Base-by-base conservation (phyloP, 1,139 yeast species). In the Suhomyces maxii region DNA sequence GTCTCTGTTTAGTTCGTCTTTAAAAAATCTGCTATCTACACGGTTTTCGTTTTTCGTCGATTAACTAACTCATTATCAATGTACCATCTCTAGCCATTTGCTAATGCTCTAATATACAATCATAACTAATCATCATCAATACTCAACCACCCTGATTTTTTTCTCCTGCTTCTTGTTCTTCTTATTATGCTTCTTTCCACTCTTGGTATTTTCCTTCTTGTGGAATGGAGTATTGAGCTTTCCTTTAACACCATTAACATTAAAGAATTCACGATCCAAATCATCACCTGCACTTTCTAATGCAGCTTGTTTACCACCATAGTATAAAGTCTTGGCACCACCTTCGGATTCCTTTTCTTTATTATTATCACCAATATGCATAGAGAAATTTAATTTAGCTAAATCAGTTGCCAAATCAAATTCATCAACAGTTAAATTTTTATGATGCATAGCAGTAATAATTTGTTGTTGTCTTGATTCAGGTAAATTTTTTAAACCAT, bases 251-350 rank as follows among this genome's bases (percentile, higher is more conserved):
- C 68, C 71, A 49, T 77, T 78, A 83, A 84, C 79, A 48, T 78
- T 76, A 73, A 91, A 91, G 60, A 91, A 91, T 53, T 89, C 96
- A 39, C 81, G 77, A 64, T 90, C 97, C 54, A 90, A 74, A 54
- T 88, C 93, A 47, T 82, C 88, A 36, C 89, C 86, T 13, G 87
- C 86, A 65, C 84, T 83, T 54, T 80, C 83, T 54, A 89, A 76
- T 2, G 89, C 87, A 10, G 95, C 90, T 62, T 85, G 90, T 54
- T 80, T 83, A 66, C 95, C 95, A 67, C 93, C 95, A 54, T 84
- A 83, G 51, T 77, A 78, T 18, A 72, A 62, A 26, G 82, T 73
- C 43, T 69, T 80, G 2, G 56, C 54, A 11, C 50, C 34, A 9
- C 46, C 47, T 8, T 68, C 68, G 23, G 23, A 18, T 46, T 65